phyloP scores from a whole-genome alignment of 768 basidiomycete species.

The Boletus fagicola region DNA sequence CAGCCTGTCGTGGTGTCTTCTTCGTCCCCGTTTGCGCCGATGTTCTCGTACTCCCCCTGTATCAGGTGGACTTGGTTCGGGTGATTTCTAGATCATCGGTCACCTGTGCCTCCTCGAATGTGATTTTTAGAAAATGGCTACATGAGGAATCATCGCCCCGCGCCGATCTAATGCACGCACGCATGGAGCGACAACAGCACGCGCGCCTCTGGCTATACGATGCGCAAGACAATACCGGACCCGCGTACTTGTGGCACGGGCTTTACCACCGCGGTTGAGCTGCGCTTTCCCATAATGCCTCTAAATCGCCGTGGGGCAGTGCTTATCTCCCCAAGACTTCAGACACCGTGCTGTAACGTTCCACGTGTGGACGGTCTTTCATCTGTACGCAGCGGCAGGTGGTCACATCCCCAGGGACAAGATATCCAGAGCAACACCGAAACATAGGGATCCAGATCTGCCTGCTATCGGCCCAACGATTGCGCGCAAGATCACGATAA shows the following conservation, averaged over 20 bases:
- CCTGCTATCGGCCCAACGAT: background rate
- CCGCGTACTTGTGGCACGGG: background rate
- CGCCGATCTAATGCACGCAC: background rate
- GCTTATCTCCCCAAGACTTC: background rate
- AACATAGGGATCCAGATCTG: background rate
- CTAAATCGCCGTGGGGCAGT: slow-evolving; percentile 1
- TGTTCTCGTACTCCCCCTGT: background rate
- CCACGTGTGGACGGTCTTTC: background rate
- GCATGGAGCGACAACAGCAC: background rate
- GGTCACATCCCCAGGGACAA: too few relatives aligned
- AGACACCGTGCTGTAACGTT: background rate
- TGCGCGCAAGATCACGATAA: background rate
- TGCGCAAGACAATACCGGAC: background rate
- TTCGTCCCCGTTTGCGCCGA: background rate
- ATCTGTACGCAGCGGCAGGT: background rate
- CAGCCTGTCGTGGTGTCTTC: background rate
- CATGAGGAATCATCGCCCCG: background rate
- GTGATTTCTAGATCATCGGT: background rate
- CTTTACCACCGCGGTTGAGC: background rate
- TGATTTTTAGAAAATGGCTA: background rate
- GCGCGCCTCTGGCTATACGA: background rate
- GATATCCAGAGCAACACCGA: too few relatives aligned
- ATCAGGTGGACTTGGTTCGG: background rate
- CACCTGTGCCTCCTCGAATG: background rate
- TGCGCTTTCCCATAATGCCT: background rate